Percentiles rank a stretch among this genome's conserved stretches.
phyloP scores from a whole-genome alignment of 1,139 yeast genomes.

The Kurtzmaniella quercitrusa region DNA sequence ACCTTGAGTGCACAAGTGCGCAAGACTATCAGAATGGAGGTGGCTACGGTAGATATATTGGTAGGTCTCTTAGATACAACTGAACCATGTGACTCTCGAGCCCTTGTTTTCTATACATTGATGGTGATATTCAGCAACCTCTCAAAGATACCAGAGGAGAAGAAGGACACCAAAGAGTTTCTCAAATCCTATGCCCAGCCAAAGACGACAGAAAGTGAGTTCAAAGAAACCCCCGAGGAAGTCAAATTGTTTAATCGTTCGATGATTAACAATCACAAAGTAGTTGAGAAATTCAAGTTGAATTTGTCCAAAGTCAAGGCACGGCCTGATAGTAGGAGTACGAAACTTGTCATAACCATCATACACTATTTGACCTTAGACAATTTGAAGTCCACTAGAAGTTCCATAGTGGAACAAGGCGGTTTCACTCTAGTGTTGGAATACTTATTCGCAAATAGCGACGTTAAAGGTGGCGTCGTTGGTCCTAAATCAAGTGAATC shows the following conservation, averaged over 20 bases:
- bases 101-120: constrained; percentile 31
- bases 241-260: constrained; percentile 29
- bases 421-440: constrained; percentile 34
- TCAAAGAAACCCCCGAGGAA: constrained; percentile 20
- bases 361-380: constrained; percentile 23
- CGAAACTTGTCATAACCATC: constrained; percentile 19
- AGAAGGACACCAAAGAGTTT: constrained; percentile 1
- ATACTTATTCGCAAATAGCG: constrained; percentile 33
- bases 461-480: constrained; percentile 16
- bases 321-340: constrained; percentile 8
- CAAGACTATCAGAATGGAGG: constrained; percentile 28
- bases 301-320: constrained; percentile 20
- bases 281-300: constrained; percentile 18
- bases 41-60: constrained; percentile 20
- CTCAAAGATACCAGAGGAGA: constrained; percentile 22
- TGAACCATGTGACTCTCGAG: constrained; percentile 7
- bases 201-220: constrained; percentile 6
- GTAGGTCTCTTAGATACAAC: constrained; percentile 11
- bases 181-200: constrained; percentile 9
- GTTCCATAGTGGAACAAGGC: constrained; percentile 45
- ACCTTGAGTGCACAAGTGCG: constrained; percentile 33
- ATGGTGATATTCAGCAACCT: constrained; percentile 34
- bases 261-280: constrained; percentile 21
- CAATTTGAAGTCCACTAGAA: constrained; percentile 22
- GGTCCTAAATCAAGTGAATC: constrained; percentile 14